Conservation (phyloP, 257 asterid species). For the Plantago ovata region DNA sequence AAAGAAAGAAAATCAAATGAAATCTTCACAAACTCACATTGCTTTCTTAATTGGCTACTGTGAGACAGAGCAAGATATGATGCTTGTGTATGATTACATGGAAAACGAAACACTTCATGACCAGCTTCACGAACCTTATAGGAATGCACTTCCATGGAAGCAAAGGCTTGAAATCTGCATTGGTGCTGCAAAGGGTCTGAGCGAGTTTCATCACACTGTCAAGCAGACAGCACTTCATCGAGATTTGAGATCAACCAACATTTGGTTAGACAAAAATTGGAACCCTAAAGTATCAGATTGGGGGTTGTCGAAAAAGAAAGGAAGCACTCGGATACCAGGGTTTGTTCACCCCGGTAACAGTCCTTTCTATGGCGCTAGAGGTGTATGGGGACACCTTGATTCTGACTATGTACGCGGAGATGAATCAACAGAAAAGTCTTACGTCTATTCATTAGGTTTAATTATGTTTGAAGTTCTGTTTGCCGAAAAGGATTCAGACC, state of each 20-base stretch:
- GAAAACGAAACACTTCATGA: slow-evolving; percentile 54
- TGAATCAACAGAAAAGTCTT: slow-evolving; percentile 41
- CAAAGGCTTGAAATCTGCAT: slow-evolving; percentile 63
- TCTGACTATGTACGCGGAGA: slow-evolving; percentile 54
- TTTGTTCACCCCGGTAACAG: background rate
- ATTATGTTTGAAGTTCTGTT: slow-evolving; percentile 51
- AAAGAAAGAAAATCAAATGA: slow-evolving; percentile 37
- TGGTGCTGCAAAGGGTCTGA: slow-evolving; percentile 48
- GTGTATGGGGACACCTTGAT: slow-evolving; percentile 38
- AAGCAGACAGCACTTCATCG: slow-evolving; percentile 51
- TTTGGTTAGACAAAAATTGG: slow-evolving; percentile 55
- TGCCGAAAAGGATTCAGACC: slow-evolving; percentile 39
- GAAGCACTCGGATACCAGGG: slow-evolving; percentile 18
- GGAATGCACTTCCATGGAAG: slow-evolving; percentile 60
- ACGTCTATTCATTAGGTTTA: slow-evolving; percentile 52
- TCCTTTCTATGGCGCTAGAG: slow-evolving; percentile 4
- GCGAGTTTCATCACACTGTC: slow-evolving; percentile 38
- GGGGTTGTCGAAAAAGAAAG: slow-evolving; percentile 37
- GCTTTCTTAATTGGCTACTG: slow-evolving; percentile 52
- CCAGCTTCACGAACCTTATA: slow-evolving; percentile 48
- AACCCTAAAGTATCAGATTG: slow-evolving; percentile 51
- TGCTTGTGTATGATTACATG: slow-evolving; percentile 50
- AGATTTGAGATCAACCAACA: slow-evolving; percentile 48
- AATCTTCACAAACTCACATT: slow-evolving; percentile 34
- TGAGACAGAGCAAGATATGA: slow-evolving; percentile 36